phyloP scores from a whole-genome alignment of 1,284 basidiomycete species.

The Cryptococcus sp. region DNA sequence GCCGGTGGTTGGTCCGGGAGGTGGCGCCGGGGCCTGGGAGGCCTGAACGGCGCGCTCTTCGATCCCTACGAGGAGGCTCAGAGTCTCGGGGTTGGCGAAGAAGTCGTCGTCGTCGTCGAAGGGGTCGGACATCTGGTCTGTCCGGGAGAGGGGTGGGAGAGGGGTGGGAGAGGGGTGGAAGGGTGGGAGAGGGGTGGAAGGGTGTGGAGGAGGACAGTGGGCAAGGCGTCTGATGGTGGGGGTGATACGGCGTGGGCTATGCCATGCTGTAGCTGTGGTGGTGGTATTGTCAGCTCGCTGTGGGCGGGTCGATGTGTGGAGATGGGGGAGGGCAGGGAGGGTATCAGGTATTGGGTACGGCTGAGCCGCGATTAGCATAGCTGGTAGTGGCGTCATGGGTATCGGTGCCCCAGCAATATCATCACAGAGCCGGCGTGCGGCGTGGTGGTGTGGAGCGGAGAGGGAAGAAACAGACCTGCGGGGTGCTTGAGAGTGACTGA shows the following conservation, averaged over 20 bases:
- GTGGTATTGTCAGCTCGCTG: neutral
- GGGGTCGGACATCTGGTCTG: constrained; percentile 26
- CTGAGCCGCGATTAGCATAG: constrained; percentile 20
- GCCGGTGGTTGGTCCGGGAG: too few species aligned
- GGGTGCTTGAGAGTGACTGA: neutral
- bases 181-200: neutral
- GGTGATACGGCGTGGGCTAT: neutral
- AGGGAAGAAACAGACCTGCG: neutral
- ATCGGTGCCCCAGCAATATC: constrained; percentile 22
- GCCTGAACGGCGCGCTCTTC: constrained; percentile 33
- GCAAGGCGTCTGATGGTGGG: too few species aligned
- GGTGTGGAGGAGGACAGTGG: neutral
- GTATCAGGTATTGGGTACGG: constrained; percentile 10
- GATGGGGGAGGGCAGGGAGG: neutral
- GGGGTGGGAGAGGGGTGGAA: too few species aligned
- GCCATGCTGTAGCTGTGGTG: neutral
- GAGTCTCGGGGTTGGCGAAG: constrained; percentile 32
- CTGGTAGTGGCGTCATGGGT: constrained; percentile 20
- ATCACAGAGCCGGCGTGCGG: constrained; percentile 1
- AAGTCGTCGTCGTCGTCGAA: constrained; percentile 41
- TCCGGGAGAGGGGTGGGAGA: neutral
- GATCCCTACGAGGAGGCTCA: constrained; percentile 26
- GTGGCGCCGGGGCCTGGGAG: constrained; percentile 13
- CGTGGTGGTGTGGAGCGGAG: neutral
- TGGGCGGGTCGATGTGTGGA: neutral